A percentile compares a stretch with the other conserved stretches of the same genome.
These are phyloP conservation scores for Alternaria sp. DNA, from an alignment of 2,329 filamentous ascomycete species.

Conservation along the genomic window DNA sequence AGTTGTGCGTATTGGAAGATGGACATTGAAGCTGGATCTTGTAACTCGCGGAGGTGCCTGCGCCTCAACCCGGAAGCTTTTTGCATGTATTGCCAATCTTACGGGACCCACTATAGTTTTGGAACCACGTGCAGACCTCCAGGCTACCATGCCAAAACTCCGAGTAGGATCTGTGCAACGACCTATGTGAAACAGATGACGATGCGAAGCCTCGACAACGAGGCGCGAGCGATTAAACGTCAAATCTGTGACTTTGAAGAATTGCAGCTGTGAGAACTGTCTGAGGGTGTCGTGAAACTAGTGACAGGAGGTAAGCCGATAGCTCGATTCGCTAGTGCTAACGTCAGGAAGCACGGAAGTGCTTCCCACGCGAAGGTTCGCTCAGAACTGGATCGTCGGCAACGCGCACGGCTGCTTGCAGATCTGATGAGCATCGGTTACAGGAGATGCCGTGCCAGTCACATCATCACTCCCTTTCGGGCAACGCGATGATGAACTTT, in stretches of 20 bases:
- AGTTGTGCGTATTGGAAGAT: neutral
- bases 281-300: constrained; percentile 2
- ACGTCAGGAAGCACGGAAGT: constrained; percentile 6
- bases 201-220: neutral
- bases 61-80: constrained; percentile 2
- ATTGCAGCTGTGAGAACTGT: constrained; percentile 1
- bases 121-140: constrained; percentile 1
- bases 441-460: neutral
- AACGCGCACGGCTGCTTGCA: constrained; percentile 18
- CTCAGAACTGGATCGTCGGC: constrained; percentile 23
- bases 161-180: neutral
- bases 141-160: neutral
- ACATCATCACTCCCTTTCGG: constrained; percentile 4
- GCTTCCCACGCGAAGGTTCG: neutral
- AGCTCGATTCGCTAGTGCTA: constrained; percentile 4
- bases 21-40: neutral
- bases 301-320: constrained; percentile 3
- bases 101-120: constrained; percentile 12
- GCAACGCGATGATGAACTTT: constrained; percentile 1
- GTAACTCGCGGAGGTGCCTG: constrained; percentile 12
- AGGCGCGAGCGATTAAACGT: neutral
- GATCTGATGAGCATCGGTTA: constrained; percentile 15
- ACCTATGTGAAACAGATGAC: neutral
- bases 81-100: constrained; percentile 25
- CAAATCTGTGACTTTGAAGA: neutral